phyloP scores from a whole-genome alignment of 768 basidiomycete genomes.

The Rossbeevera mucosa region DNA sequence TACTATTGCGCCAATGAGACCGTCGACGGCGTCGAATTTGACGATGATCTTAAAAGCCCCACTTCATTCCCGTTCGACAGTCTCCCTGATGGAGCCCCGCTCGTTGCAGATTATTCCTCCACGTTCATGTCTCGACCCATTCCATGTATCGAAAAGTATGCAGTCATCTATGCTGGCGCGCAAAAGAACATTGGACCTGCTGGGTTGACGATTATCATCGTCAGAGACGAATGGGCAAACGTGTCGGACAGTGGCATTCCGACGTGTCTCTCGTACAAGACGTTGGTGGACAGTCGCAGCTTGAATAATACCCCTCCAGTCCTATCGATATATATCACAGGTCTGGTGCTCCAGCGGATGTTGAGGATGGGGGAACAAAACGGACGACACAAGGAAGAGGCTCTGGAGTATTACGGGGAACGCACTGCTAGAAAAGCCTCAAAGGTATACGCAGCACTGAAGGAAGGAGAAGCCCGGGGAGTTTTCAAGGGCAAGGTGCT shows the following conservation, averaged over 20 bases:
- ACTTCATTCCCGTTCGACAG: conserved; percentile 80
- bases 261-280: conserved; percentile 76
- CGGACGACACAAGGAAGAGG: conserved; percentile 42
- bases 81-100: conserved; percentile 58
- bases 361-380: conserved; percentile 30
- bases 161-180: conserved; percentile 92
- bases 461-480: conserved; percentile 66
- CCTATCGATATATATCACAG: conserved; percentile 85
- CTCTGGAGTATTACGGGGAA: conserved; percentile 59
- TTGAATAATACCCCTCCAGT: conserved; percentile 93
- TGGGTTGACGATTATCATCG: conserved; percentile 88
- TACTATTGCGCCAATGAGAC: conserved; percentile 99
- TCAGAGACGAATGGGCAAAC: conserved; percentile 82
- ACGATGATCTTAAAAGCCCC: conserved; percentile 47
- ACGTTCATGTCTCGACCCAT: conserved; percentile 97
- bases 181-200: conserved; percentile 98
- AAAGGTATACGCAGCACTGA: conserved; percentile 70
- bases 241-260: conserved; percentile 75
- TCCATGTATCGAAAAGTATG: conserved; percentile 81
- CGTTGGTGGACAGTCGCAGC: conserved; percentile 66
- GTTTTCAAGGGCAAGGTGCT: conserved; percentile 69
- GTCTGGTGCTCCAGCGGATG: conserved; percentile 75
- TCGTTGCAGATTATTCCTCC: conserved; percentile 93
- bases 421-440: conserved; percentile 69
- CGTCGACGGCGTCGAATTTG: conserved; percentile 90